Conservation (phyloP, 2,329 filamentous ascomycete species). For the Ophiostoma populinum region DNA sequence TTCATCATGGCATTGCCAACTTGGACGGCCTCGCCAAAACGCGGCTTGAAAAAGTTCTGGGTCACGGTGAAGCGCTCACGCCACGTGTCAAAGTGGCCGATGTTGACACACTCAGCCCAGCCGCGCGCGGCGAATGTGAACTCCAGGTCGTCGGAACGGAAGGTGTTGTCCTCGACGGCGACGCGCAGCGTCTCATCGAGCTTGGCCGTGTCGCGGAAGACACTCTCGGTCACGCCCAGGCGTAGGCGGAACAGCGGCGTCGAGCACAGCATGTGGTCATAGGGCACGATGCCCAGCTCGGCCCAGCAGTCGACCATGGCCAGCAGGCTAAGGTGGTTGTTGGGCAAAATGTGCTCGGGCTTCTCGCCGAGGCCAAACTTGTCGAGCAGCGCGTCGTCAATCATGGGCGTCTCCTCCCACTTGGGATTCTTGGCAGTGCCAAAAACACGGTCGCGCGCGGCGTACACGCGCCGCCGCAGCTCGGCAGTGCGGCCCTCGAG, state of each 20-base stretch:
- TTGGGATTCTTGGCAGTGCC: slow-evolving; percentile 47
- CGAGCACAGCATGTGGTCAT: slow-evolving; percentile 99
- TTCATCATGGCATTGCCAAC: slow-evolving; percentile 96
- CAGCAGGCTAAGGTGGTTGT: slow-evolving; percentile 84
- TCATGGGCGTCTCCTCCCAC: slow-evolving; percentile 47
- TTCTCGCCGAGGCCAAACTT: slow-evolving; percentile 69
- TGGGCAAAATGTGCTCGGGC: slow-evolving; percentile 37
- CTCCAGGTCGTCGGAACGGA: slow-evolving; percentile 88
- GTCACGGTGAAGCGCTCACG: slow-evolving; percentile 80
- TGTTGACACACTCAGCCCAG: slow-evolving; percentile 84
- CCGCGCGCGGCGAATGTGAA: slow-evolving; percentile 94
- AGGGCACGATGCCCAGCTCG: slow-evolving; percentile 79
- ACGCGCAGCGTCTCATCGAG: slow-evolving; percentile 75
- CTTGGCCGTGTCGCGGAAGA: slow-evolving; percentile 68
- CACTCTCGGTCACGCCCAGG: slow-evolving; percentile 90
- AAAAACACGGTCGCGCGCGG: slow-evolving; percentile 52
- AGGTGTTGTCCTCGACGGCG: slow-evolving; percentile 76
- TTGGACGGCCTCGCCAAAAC: slow-evolving; percentile 73
- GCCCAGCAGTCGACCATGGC: slow-evolving; percentile 99
- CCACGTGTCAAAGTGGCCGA: slow-evolving; percentile 88
- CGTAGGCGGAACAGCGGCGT: slow-evolving; percentile 94
- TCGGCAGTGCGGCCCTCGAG: slow-evolving; percentile 66
- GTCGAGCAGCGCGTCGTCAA: slow-evolving; percentile 74
- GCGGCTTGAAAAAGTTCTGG: slow-evolving; percentile 76
- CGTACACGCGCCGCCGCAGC: slow-evolving; percentile 52